Conservation (phyloP, 139 green algal genomes). For the Nannochloris sp. region DNA sequence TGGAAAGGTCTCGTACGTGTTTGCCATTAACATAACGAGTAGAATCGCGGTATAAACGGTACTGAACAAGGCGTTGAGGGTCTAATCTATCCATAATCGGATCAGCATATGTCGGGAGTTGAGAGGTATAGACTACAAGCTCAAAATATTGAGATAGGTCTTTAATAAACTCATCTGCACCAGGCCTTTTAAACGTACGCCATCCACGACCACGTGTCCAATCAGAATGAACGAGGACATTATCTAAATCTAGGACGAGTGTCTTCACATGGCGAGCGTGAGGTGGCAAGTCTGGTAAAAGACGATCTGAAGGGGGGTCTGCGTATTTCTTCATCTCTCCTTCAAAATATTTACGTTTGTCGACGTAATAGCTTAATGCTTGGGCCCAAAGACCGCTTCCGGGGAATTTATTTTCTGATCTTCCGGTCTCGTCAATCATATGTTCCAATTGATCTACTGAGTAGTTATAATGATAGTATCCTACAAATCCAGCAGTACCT, state of each 20-base stretch:
- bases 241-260: slow-evolving; percentile 93
- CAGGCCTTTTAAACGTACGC: slow-evolving; percentile 88
- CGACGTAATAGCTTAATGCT: slow-evolving; percentile 49
- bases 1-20: slow-evolving; percentile 87
- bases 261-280: slow-evolving; percentile 74
- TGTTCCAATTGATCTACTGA: slow-evolving; percentile 16
- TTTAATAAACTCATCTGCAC: slow-evolving; percentile 83
- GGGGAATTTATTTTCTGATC: slow-evolving; percentile 19
- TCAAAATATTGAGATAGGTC: slow-evolving; percentile 87
- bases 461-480: slow-evolving; percentile 57
- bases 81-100: slow-evolving; percentile 92
- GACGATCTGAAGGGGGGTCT: slow-evolving; percentile 77
- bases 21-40: slow-evolving; percentile 84
- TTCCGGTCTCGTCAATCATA: slow-evolving; percentile 33
- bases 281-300: slow-evolving; percentile 83
- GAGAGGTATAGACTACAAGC: slow-evolving; percentile 90
- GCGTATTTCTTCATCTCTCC: slow-evolving; percentile 65
- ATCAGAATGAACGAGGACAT: slow-evolving; percentile 83
- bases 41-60: slow-evolving; percentile 78
- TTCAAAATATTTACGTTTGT: slow-evolving; percentile 42
- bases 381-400: slow-evolving; percentile 37
- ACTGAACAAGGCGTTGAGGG: slow-evolving; percentile 58
- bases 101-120: slow-evolving; percentile 77
- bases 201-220: slow-evolving; percentile 78
- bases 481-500: slow-evolving; percentile 37